Conservation (phyloP, 208 protist genomes). For the Leishmania martiniquensis region DNA sequence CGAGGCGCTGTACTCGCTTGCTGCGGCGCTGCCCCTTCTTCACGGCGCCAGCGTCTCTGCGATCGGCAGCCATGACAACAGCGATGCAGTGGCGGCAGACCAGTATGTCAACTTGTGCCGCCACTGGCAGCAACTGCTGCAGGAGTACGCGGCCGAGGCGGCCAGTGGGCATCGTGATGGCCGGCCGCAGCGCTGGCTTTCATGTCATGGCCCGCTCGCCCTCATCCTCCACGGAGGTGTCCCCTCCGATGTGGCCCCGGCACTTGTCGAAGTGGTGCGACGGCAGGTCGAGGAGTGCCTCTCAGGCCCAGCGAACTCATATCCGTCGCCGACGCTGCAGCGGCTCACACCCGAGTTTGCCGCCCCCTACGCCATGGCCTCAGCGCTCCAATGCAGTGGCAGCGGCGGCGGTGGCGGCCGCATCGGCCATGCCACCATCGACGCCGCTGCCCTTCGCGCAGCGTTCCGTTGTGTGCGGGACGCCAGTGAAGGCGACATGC, state of each 20-base stretch:
- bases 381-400: not conserved
- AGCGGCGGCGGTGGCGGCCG: not conserved
- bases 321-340: not conserved
- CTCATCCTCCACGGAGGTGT: constrained; percentile 1
- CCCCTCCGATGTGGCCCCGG: not conserved
- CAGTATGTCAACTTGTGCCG: not conserved
- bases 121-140: constrained; percentile 10
- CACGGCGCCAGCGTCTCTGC: not conserved
- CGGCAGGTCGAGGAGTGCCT: constrained; percentile 13
- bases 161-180: not conserved
- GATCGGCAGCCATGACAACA: not conserved
- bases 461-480: constrained; percentile 18
- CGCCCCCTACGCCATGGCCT: not conserved
- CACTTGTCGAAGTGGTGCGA: constrained; percentile 1
- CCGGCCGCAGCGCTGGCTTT: not conserved
- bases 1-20: constrained; percentile 9
- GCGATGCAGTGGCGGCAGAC: not conserved
- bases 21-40: constrained; percentile 3
- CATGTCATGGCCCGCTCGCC: not conserved
- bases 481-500: constrained; percentile 18
- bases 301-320: constrained; percentile 8
- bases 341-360: not conserved
- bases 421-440: constrained; percentile 2
- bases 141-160: not conserved
- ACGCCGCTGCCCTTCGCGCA: not conserved